Evolutionary conservation across 2,329 filamentous ascomycete species (phyloP), one percentile per base, ranked within the genome.

Genomic region (Ophiostoma ulmi): DNA sequence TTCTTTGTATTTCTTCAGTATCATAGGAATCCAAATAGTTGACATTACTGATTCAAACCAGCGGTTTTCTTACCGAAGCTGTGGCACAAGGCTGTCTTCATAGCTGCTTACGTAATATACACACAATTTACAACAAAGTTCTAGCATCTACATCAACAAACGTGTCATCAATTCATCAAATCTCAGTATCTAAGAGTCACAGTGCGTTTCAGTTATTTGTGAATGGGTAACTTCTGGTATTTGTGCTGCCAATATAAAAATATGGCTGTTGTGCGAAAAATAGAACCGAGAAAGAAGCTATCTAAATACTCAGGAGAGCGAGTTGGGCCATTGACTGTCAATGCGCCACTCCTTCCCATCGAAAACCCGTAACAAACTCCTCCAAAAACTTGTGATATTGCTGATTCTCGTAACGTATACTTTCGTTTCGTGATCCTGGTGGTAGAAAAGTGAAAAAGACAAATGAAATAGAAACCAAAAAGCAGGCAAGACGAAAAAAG

Each of bases 171-270:
- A 44, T 44, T 44, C 2, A 13, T 48, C 44, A 8, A 48, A 20
- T 17, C 31, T 31, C 20, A 48, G 44, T 48, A 13, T 20, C 7
- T n/a, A 20, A 17, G 2, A n/a, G 44, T 66, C 63, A 66, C 31
- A n/a, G 63, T 64, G 35, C 63, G 17, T 17, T 36, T 1, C 44
- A 22, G 70, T 85, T n/a, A 52, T 1, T 39, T 39, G 70, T 85
- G 83, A 87, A 85, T 86, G 86, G 86, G 86, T 88, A 88, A 87
- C 84, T 85, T 88, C 86, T 88, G 86, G 85, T 88, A 87, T 87
- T 86, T 52, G 22, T 67, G 39, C n/a, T n/a, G 74, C 77, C 75
- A 77, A 68, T 58, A 39, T 35, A 35, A 35, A 20, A 35, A 14
- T 22, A 65, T 65, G 68, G 73, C 80, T 26, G 80, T 77, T 77